Base-by-base conservation (phyloP, 2,329 filamentous ascomycete genomes). In the Xylariaceae sp. region DNA sequence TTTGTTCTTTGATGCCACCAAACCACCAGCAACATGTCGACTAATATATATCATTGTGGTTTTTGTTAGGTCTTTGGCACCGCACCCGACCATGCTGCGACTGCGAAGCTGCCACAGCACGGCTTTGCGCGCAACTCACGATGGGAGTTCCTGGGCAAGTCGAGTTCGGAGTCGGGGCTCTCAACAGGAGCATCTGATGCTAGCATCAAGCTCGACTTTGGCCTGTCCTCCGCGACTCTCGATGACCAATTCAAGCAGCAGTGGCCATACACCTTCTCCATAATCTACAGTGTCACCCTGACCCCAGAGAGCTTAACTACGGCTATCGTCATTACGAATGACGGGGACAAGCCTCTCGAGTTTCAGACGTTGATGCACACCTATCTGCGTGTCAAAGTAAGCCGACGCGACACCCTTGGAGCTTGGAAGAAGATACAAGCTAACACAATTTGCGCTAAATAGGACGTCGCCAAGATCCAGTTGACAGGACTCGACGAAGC, bases 121-220 rank as follows among this genome's bases (percentile, higher is more conserved):
- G 95, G 95, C 65, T 96, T 99, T 75, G 95, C 93, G 40, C 91
- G 95, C 66, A 93, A 85, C 70, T 90, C 88, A 44, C 84, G 84
- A 60, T 99, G 95, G 95, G 93, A 98, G 74, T 96, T 95, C 73
- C 82, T 99, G 49, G 93, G 93, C 70, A 96, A 93, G 77, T 91
- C 88, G 6, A 87, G 84, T n/a, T 85, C 83, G 5, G 88, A 92
- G 72, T 26, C 23, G 4, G 4, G 4, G 23, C 23, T 9, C 23
- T 82, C 71, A 65, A 83, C 73, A 57, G 76, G 64, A 54, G 74
- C 74, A 44, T 78, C 77, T 60, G 82, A 90, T 70, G 79, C 86
- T 68, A 88, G 87, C 47, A 88, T 98, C 63, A 97, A 96, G 81
- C 87, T 99, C 58, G 95, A 99, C 78, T 98, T 99, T 74, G 95